Conservation (phyloP, 768 basidiomycete species). For the Paxillus ammoniavirescens region DNA sequence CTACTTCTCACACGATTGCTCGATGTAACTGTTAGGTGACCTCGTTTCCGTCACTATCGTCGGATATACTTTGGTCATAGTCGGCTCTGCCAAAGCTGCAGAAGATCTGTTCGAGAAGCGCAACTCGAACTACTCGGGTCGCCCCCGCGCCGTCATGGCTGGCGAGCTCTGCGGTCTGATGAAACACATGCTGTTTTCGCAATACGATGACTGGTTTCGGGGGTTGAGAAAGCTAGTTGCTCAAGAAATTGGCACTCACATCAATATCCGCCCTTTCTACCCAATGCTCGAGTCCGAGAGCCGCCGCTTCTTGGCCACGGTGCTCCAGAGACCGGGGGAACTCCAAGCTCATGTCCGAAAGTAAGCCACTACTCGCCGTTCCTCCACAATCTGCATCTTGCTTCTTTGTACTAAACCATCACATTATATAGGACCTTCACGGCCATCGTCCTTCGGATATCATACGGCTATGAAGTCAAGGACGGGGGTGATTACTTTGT, state of each 20-base stretch:
- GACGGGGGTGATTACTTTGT: slow-evolving; percentile 32
- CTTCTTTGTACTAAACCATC: too few species aligned
- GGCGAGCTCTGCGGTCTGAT: slow-evolving; percentile 4
- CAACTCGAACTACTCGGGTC: slow-evolving; percentile 47
- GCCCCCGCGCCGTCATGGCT: not conserved
- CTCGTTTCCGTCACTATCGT: slow-evolving; percentile 24
- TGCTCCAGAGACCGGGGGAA: not conserved
- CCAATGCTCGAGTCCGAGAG: not conserved
- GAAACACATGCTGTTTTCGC: not conserved
- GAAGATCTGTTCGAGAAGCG: slow-evolving; percentile 51
- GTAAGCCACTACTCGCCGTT: not conserved
- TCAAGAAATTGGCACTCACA: not conserved
- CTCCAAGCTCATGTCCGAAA: not conserved
- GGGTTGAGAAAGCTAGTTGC: not conserved
- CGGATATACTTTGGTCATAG: slow-evolving; percentile 44
- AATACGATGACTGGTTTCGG: slow-evolving; percentile 2
- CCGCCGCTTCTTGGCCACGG: not conserved
- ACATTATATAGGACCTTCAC: slow-evolving; percentile 30
- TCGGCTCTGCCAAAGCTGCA: slow-evolving; percentile 44
- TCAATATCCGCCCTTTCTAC: not conserved
- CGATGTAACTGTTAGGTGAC: not conserved
- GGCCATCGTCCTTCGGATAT: slow-evolving; percentile 29
- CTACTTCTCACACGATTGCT: too few species aligned
- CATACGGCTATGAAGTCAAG: slow-evolving; percentile 34
- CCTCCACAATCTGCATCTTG: too few species aligned